A percentile compares a stretch with the other conserved stretches of the same genome.
phyloP scores from a whole-genome alignment of 805 yeast genomes.

The Yarrowia yakushimensis region DNA sequence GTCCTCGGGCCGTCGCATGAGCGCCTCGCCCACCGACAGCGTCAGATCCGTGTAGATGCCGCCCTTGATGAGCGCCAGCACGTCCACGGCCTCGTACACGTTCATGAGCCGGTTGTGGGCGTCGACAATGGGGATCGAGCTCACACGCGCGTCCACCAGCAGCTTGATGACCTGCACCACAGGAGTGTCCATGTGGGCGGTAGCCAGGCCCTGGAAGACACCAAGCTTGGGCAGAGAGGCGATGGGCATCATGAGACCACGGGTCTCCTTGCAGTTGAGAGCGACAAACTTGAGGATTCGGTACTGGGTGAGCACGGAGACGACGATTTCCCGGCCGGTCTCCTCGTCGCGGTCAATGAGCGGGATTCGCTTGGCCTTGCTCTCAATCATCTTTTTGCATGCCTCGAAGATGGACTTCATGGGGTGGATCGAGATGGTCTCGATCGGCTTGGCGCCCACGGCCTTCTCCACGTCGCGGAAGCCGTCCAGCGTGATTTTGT shows the following conservation, averaged over 20 bases:
- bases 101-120: slow-evolving; percentile 66
- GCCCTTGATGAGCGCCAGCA: slow-evolving; percentile 85
- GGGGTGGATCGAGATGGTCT: slow-evolving; percentile 86
- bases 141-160: slow-evolving; percentile 73
- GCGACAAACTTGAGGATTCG: slow-evolving; percentile 94
- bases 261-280: slow-evolving; percentile 90
- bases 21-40: slow-evolving; percentile 91
- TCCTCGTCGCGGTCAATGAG: slow-evolving; percentile 91
- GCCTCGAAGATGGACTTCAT: slow-evolving; percentile 87
- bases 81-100: slow-evolving; percentile 95
- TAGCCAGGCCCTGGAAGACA: slow-evolving; percentile 50
- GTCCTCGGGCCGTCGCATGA: slow-evolving; percentile 89
- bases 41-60: slow-evolving; percentile 89
- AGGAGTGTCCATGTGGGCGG: slow-evolving; percentile 86
- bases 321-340: slow-evolving; percentile 89
- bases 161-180: slow-evolving; percentile 88
- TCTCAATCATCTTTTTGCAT: slow-evolving; percentile 82
- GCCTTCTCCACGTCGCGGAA: slow-evolving; percentile 81
- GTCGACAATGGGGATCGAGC: slow-evolving; percentile 91
- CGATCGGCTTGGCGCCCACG: slow-evolving; percentile 81
- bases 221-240: slow-evolving; percentile 62
- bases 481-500: slow-evolving; percentile 78
- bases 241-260: slow-evolving; percentile 73
- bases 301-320: slow-evolving; percentile 91
- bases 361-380: slow-evolving; percentile 90